Evolutionary conservation across 208 protist genomes (phyloP).

Genomic region (Crithidia thermophila): DNA sequence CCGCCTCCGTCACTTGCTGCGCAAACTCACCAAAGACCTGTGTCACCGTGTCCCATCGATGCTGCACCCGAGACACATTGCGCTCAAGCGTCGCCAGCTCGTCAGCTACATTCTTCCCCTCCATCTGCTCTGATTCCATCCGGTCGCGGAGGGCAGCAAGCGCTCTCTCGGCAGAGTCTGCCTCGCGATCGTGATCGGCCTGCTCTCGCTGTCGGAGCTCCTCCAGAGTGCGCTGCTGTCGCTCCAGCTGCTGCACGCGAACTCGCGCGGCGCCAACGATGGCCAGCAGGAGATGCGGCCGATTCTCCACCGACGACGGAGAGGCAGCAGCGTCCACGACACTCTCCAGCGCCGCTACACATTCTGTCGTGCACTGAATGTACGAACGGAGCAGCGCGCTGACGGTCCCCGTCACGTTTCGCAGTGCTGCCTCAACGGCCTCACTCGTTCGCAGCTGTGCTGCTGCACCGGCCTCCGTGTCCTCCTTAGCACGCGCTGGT

Average conservation of each 20-base stretch:
- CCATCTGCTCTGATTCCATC: background rate
- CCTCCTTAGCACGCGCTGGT: background rate
- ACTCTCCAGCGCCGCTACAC: background rate
- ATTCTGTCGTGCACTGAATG: background rate
- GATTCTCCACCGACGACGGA: background rate
- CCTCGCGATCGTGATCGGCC: background rate
- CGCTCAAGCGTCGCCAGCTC: background rate
- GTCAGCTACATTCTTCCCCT: background rate
- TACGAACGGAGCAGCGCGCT: background rate
- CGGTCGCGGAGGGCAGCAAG: background rate
- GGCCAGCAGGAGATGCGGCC: background rate
- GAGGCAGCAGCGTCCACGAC: background rate
- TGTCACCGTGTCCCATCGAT: background rate
- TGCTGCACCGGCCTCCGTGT: no score
- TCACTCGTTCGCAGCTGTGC: background rate
- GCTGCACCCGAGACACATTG: background rate
- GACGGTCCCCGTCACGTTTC: background rate
- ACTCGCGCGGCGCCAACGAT: background rate
- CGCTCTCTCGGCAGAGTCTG: background rate
- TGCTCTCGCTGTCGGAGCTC: background rate
- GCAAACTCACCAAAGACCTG: background rate
- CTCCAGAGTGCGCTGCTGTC: background rate
- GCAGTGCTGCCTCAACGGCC: background rate
- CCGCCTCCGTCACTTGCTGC: background rate
- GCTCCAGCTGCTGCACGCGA: slow-evolving; percentile 8